Evolutionary conservation across 2,329 filamentous ascomycete genomes (phyloP).

Genomic region (Sarocladiaceae sp.): DNA sequence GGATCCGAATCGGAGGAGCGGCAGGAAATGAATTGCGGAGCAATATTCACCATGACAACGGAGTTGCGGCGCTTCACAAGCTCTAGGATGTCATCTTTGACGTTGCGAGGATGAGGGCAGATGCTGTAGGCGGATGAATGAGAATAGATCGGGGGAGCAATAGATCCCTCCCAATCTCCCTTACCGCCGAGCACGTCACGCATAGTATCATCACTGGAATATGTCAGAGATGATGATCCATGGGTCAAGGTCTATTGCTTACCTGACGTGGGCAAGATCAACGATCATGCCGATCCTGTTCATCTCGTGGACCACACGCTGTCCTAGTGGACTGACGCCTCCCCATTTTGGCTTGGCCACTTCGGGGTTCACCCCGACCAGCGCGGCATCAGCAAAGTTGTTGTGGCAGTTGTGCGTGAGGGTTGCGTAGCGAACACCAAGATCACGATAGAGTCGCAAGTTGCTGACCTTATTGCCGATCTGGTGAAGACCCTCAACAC

Average conservation of each 20-base stretch:
- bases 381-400: conserved; percentile 76
- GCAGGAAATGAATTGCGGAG: conserved; percentile 77
- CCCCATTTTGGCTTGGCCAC: conserved; percentile 57
- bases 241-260: not conserved
- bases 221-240: conserved; percentile 16
- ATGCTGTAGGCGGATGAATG: conserved; percentile 77
- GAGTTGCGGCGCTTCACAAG: conserved; percentile 68
- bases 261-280: conserved; percentile 68
- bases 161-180: conserved; percentile 61
- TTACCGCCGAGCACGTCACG: conserved; percentile 66
- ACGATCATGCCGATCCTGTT: conserved; percentile 93
- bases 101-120: conserved; percentile 86
- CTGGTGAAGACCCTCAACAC: conserved; percentile 85
- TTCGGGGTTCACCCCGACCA: conserved; percentile 30
- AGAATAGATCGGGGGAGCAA: conserved; percentile 80
- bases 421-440: conserved; percentile 83
- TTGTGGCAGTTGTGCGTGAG: conserved; percentile 95
- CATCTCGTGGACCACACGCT: conserved; percentile 74
- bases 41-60: conserved; percentile 88
- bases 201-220: conserved; percentile 66
- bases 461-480: conserved; percentile 79
- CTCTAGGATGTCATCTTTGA: conserved; percentile 74
- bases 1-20: conserved; percentile 44
- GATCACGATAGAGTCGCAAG: conserved; percentile 65
- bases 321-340: conserved; percentile 67